Evolutionary conservation across 306 rosid species (phyloP).

Genomic region (Biancaea sappan): DNA sequence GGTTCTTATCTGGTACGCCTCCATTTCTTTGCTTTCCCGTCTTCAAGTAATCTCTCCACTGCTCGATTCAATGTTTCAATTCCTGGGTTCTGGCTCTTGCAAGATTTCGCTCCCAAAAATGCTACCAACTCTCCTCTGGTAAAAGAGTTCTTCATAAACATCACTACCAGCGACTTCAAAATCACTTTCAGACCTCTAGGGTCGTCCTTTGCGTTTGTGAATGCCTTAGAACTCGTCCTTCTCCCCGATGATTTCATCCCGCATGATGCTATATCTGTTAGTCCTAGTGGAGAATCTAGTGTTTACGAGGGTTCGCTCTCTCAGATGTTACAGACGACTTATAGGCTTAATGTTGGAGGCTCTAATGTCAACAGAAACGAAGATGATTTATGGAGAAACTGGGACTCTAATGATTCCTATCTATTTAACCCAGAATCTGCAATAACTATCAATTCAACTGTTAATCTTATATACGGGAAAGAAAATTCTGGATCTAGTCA

Average conservation of each 20-base stretch:
- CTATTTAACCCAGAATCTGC: background rate
- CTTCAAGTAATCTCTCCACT: conserved; percentile 31
- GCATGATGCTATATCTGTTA: background rate
- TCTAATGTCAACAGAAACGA: background rate
- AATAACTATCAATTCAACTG: rapidly evolving
- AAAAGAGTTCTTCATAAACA: conserved; percentile 40
- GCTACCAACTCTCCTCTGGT: conserved; percentile 8
- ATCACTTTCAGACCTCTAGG: conserved; percentile 36
- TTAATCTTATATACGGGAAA: background rate
- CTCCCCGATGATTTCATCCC: conserved; percentile 26
- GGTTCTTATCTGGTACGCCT: conserved; percentile 47
- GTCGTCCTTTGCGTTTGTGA: conserved; percentile 53
- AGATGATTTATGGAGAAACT: conserved; percentile 10
- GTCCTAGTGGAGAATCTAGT: background rate
- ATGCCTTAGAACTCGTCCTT: conserved; percentile 58
- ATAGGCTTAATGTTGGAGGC: conserved; percentile 38
- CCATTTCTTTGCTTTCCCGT: conserved; percentile 47
- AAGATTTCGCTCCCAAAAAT: conserved; percentile 31
- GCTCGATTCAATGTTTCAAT: conserved; percentile 46
- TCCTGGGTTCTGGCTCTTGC: conserved; percentile 37
- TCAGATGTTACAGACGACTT: background rate
- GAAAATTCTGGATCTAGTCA: background rate
- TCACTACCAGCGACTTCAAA: background rate
- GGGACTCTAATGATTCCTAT: conserved; percentile 25
- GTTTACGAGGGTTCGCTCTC: background rate